Percentiles rank a stretch among this genome's conserved stretches.
These are phyloP conservation scores for Kentomonas sorsogonicus DNA, from an alignment of 208 protist genomes.

Conservation along the genomic window DNA sequence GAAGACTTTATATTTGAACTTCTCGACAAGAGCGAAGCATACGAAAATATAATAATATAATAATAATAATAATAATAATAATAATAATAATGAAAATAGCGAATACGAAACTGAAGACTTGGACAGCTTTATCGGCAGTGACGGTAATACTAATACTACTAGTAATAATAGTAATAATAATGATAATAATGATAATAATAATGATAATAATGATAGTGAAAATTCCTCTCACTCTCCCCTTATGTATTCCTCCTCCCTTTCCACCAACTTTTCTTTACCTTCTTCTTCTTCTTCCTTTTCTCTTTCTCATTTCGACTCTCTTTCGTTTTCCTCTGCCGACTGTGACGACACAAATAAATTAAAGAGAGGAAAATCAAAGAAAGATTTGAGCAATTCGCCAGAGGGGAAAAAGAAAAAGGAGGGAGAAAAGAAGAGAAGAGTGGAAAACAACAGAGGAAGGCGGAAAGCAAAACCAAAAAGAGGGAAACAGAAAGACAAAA, in stretches of 20 bases:
- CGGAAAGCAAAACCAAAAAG: no score
- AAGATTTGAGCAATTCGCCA: background rate
- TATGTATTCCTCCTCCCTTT: slow-evolving; percentile 6
- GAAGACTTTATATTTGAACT: background rate
- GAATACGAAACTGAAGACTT: background rate
- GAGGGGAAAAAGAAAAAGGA: no score
- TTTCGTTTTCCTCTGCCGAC: slow-evolving; percentile 1
- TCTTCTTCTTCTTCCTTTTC: slow-evolving; percentile 10
- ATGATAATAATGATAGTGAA: background rate
- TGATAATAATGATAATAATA: background rate
- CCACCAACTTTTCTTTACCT: slow-evolving; percentile 5
- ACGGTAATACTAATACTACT: background rate
- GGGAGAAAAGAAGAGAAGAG: no score
- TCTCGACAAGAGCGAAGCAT: background rate
- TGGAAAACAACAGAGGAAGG: no score
- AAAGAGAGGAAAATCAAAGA: slow-evolving; percentile 1
- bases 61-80: slow-evolving; percentile 4
- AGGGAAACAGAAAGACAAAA: no score
- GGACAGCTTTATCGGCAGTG: background rate
- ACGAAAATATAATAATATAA: slow-evolving; percentile 2
- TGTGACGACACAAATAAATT: background rate
- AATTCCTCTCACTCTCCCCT: no score
- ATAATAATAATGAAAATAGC: background rate
- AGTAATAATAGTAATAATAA: background rate
- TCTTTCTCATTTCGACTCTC: background rate